These are phyloP conservation scores for Rutstroemia sp. DNA, from an alignment of 2,329 filamentous ascomycete genomes.

Conservation along the genomic window DNA sequence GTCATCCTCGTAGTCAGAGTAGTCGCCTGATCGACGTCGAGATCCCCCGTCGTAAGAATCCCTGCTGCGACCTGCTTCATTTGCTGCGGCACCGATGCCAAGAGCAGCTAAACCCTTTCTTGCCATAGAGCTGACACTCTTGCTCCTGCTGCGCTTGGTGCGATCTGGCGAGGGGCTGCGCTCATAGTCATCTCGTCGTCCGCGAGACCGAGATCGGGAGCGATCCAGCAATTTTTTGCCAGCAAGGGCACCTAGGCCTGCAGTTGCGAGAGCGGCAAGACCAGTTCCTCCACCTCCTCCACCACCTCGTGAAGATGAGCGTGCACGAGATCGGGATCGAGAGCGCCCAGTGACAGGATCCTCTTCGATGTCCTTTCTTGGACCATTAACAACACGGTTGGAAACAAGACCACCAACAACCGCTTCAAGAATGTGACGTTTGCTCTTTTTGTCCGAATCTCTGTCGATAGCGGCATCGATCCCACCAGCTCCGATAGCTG, in stretches of 20 bases:
- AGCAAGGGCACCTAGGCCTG: conserved; percentile 52
- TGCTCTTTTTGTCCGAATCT: conserved; percentile 65
- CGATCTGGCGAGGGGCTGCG: conserved; percentile 23
- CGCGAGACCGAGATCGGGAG: conserved; percentile 38
- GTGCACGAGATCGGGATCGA: conserved; percentile 61
- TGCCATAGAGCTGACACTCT: conserved; percentile 56
- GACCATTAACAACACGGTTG: conserved; percentile 78
- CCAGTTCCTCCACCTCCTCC: conserved; percentile 40
- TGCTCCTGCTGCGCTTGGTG: conserved; percentile 50
- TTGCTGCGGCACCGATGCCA: conserved; percentile 44
- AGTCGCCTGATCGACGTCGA: conserved; percentile 20
- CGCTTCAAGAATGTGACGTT: conserved; percentile 76
- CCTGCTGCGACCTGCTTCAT: conserved; percentile 14
- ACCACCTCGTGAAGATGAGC: conserved; percentile 42
- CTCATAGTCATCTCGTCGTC: conserved; percentile 26
- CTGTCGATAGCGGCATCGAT: conserved; percentile 68
- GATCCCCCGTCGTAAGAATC: conserved; percentile 14
- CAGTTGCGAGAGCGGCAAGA: conserved; percentile 56
- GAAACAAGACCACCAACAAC: conserved; percentile 83
- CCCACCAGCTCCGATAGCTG: conserved; percentile 76
- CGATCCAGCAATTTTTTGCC: conserved; percentile 53
- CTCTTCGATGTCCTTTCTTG: conserved; percentile 51
- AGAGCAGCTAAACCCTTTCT: conserved; percentile 55
- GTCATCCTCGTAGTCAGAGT: conserved; percentile 17
- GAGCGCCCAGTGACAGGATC: conserved; percentile 47